phyloP scores from a whole-genome alignment of 2,329 filamentous ascomycete genomes.

The Pyrenophora teres region DNA sequence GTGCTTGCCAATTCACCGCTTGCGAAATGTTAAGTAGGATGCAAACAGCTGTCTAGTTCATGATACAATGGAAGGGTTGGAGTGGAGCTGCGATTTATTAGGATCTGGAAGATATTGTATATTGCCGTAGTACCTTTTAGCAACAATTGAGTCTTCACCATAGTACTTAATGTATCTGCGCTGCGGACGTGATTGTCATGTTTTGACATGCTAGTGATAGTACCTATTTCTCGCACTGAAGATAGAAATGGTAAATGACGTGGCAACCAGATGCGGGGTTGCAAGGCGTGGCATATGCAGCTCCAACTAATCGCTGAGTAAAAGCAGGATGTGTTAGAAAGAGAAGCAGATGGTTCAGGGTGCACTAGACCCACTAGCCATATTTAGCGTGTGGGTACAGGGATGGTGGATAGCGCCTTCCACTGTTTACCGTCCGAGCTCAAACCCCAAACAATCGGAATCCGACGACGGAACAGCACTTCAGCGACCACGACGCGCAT shows the following conservation, averaged over 20 bases:
- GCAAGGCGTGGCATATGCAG: background rate
- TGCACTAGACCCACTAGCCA: conserved; percentile 1
- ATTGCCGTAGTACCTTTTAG: too few species aligned
- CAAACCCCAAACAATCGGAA: conserved; percentile 14
- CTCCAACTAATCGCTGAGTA: background rate
- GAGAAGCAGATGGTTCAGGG: background rate
- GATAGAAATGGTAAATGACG: background rate
- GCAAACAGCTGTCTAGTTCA: too few species aligned
- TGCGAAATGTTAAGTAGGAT: too few species aligned
- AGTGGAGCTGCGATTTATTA: too few species aligned
- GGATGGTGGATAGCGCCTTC: conserved; percentile 7
- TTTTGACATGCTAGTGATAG: too few species aligned
- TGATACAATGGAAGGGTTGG: too few species aligned
- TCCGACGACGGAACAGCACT: conserved; percentile 7
- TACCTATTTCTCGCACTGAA: background rate
- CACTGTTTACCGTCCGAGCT: conserved; percentile 17
- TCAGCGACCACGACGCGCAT: conserved; percentile 8
- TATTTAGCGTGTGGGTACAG: conserved; percentile 7
- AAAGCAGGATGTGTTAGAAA: background rate
- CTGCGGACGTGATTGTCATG: too few species aligned
- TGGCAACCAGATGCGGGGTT: background rate
- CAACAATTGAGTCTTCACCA: too few species aligned
- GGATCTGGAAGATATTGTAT: too few species aligned
- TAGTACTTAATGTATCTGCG: too few species aligned
- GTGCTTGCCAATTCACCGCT: too few species aligned